phyloP scores from a whole-genome alignment of 108 stramenopile species.

The Discostella stelligeroides region DNA sequence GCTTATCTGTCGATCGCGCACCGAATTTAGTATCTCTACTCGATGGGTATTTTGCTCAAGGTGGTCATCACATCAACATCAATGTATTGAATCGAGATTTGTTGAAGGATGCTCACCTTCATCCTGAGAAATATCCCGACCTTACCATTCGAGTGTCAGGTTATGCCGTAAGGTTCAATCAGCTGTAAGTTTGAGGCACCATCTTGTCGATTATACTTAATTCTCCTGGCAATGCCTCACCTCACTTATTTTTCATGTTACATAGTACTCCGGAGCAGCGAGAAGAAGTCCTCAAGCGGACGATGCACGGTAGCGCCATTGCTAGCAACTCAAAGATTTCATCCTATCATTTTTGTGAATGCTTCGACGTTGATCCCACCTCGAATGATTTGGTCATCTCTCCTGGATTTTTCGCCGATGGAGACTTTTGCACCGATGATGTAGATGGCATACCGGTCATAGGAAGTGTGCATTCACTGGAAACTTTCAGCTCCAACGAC shows the following conservation, averaged over 20 bases:
- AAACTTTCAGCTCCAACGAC: conserved; percentile 18
- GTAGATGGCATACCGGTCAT: neutral
- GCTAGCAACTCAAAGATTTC: conserved; percentile 7
- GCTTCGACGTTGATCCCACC: neutral
- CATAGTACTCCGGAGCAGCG: conserved; percentile 72
- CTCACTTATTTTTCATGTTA: too few species aligned
- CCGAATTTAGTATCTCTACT: too few species aligned
- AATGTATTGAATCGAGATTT: conserved; percentile 57
- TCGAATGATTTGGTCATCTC: too few species aligned
- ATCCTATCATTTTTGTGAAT: too few species aligned
- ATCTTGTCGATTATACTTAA: too few species aligned
- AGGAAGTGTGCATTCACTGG: conserved; percentile 38
- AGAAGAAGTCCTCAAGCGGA: conserved; percentile 65
- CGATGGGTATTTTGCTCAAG: too few species aligned
- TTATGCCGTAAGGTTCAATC: conserved; percentile 72
- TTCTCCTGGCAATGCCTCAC: too few species aligned
- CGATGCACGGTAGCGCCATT: conserved; percentile 39
- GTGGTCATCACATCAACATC: conserved; percentile 69
- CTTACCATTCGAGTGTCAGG: conserved; percentile 67
- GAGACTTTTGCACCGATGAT: too few species aligned
- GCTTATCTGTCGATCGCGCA: too few species aligned
- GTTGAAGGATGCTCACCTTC: conserved; percentile 61
- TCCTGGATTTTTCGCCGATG: too few species aligned
- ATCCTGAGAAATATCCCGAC: conserved; percentile 74
- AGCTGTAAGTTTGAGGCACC: too few species aligned